A percentile compares a stretch with the other conserved stretches of the same genome.
Conservation (phyloP, 305 asterid species). For the Rubia tinctorum region DNA sequence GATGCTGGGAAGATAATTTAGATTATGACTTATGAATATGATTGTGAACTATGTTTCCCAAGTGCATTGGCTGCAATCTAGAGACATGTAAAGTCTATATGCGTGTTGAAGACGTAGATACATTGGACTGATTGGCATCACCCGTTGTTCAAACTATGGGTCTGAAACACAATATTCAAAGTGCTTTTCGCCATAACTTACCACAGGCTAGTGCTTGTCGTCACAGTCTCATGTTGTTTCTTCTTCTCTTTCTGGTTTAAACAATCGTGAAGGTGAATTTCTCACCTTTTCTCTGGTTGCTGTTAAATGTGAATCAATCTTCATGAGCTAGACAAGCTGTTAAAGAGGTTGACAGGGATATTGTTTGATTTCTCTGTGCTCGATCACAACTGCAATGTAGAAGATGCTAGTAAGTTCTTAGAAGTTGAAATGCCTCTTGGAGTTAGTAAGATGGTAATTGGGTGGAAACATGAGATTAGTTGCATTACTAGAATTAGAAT, state of each 20-base stretch:
- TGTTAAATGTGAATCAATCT: neutral
- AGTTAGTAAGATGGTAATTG: too few species aligned
- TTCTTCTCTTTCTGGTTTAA: neutral
- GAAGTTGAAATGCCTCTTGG: too few species aligned
- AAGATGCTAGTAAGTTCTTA: too few species aligned
- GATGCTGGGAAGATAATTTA: neutral
- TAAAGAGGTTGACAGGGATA: too few species aligned
- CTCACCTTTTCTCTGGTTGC: neutral
- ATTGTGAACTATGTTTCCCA: neutral
- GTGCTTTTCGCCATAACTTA: neutral
- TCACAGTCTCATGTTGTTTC: too few species aligned
- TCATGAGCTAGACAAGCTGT: too few species aligned
- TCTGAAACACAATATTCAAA: neutral
- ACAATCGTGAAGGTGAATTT: neutral
- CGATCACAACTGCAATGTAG: too few species aligned
- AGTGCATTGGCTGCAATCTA: neutral
- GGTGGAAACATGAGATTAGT: too few species aligned
- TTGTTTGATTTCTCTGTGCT: too few species aligned
- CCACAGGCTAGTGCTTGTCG: too few species aligned
- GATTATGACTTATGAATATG: neutral
- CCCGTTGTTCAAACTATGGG: slow-evolving; percentile 16
- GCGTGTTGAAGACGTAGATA: neutral
- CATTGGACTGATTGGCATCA: slow-evolving; percentile 13
- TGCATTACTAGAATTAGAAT: too few species aligned
- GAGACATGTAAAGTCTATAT: neutral